phyloP scores from a whole-genome alignment of 176 grass and related monocot species.

The Aegilops longissima region DNA sequence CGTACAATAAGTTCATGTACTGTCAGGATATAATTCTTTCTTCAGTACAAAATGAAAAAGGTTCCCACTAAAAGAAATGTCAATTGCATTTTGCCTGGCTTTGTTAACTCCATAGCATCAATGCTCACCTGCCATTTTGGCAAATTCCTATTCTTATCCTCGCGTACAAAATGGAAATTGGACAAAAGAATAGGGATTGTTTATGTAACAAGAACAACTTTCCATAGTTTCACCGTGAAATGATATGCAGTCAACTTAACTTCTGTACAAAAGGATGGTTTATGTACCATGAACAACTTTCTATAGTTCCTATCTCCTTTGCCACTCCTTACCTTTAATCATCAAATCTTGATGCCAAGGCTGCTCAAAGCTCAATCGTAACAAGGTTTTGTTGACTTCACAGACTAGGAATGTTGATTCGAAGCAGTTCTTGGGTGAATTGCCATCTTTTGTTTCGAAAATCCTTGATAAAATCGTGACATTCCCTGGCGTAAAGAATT shows the following conservation, averaged over 20 bases:
- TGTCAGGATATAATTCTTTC: neutral
- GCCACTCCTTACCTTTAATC: neutral
- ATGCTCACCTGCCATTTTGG: neutral
- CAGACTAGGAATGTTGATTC: constrained; percentile 91
- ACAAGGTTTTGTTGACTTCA: constrained; percentile 6
- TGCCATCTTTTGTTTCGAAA: constrained; percentile 69
- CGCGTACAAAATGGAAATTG: neutral
- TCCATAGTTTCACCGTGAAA: neutral
- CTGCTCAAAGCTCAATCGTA: neutral
- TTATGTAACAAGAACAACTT: neutral
- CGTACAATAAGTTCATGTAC: neutral
- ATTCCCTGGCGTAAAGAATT: constrained; percentile 52
- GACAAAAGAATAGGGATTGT: too few species aligned
- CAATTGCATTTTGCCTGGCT: neutral
- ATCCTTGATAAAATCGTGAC: constrained; percentile 61
- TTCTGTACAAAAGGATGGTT: too few species aligned
- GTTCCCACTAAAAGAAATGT: neutral
- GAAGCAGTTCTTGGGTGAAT: constrained; percentile 81
- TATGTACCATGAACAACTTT: neutral
- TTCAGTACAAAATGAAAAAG: neutral
- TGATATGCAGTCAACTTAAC: too few species aligned
- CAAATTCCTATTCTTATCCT: too few species aligned
- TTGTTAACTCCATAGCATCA: neutral
- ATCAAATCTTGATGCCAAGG: neutral
- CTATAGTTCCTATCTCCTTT: neutral